A percentile compares a stretch with the other conserved stretches of the same genome.
phyloP scores from a whole-genome alignment of 805 yeast genomes.

The Barnettozyma siamensis region DNA sequence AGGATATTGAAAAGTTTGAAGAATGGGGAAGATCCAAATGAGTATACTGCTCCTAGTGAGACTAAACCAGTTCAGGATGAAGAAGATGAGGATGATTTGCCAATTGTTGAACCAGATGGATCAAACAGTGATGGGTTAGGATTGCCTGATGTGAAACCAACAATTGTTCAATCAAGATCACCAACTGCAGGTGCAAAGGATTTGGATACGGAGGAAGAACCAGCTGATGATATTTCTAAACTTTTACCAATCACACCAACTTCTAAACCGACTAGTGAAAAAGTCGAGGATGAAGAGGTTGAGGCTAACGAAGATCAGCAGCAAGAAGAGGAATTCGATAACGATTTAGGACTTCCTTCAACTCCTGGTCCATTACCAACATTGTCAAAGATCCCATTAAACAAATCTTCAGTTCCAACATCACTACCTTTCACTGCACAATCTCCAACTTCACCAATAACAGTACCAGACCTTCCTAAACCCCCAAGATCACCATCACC shows the following conservation, averaged over 20 bases:
- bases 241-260: constrained; percentile 8
- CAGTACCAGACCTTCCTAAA: constrained; percentile 1
- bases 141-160: constrained; percentile 2
- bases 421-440: constrained; percentile 2
- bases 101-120: constrained; percentile 7
- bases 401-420: constrained; percentile 11
- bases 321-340: not conserved
- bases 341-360: constrained; percentile 8
- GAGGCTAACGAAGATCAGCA: too few species aligned
- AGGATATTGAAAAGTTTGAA: constrained; percentile 46
- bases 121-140: constrained; percentile 8
- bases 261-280: constrained; percentile 3
- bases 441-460: not conserved
- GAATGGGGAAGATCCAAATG: constrained; percentile 54
- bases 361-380: constrained; percentile 1
- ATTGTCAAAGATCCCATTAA: not conserved
- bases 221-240: constrained; percentile 1
- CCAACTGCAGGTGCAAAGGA: constrained; percentile 2
- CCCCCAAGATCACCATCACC: too few species aligned
- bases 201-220: not conserved
- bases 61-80: constrained; percentile 1
- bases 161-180: constrained; percentile 1
- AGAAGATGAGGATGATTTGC: constrained; percentile 4
- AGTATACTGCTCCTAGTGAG: constrained; percentile 33
- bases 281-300: constrained; percentile 2